These are phyloP conservation scores for Calamus simplicifolius DNA, from an alignment of 176 grass and related monocot genomes.

Conservation along the genomic window DNA sequence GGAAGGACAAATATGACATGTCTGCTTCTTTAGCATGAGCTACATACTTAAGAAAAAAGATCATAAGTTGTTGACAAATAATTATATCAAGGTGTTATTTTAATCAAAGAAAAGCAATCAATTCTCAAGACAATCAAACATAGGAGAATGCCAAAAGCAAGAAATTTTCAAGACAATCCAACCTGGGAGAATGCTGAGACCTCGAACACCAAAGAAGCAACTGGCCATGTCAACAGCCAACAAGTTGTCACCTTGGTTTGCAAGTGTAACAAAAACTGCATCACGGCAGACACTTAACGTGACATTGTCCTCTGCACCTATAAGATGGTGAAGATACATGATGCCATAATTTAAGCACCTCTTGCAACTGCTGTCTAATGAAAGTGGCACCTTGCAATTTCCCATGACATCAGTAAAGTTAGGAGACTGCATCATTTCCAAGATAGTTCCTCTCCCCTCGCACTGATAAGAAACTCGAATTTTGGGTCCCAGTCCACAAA, in stretches of 20 bases:
- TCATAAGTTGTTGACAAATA: too few species aligned
- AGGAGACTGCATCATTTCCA: slow-evolving; percentile 96
- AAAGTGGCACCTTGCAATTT: slow-evolving; percentile 78
- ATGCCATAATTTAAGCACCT: slow-evolving; percentile 90
- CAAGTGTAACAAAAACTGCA: slow-evolving; percentile 77
- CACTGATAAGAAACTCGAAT: slow-evolving; percentile 92
- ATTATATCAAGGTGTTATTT: background rate
- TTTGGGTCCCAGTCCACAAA: slow-evolving; percentile 77
- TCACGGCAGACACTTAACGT: slow-evolving; percentile 75
- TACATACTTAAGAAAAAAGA: too few species aligned
- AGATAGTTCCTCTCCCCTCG: slow-evolving; percentile 53
- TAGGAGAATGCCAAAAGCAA: slow-evolving; percentile 35
- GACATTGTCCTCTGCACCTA: slow-evolving; percentile 74
- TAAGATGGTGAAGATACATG: slow-evolving; percentile 64
- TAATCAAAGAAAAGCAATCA: slow-evolving; percentile 7
- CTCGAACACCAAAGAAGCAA: slow-evolving; percentile 93
- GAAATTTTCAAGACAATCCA: slow-evolving; percentile 5
- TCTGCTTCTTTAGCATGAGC: too few species aligned
- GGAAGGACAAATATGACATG: too few species aligned
- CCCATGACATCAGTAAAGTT: slow-evolving; percentile 69
- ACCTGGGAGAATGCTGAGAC: slow-evolving; percentile 66
- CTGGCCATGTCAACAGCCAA: slow-evolving; percentile 56
- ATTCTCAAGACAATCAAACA: slow-evolving; percentile 22
- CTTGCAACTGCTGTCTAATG: slow-evolving; percentile 77
- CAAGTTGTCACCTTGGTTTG: slow-evolving; percentile 53